phyloP scores from a whole-genome alignment of 345 rosid species.

The Arabidopsis arenosa region DNA sequence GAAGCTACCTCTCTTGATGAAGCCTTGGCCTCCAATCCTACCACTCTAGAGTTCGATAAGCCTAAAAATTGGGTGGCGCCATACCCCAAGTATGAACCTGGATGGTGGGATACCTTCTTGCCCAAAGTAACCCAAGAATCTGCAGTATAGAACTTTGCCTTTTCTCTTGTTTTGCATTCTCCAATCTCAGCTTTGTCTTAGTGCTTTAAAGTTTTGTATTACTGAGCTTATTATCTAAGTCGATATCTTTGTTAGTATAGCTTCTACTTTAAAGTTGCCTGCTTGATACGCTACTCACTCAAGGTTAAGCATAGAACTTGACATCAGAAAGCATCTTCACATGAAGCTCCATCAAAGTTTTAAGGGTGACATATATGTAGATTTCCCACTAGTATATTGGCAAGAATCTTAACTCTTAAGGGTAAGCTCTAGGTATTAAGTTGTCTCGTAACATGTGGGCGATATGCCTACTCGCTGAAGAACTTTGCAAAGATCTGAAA shows the following conservation, averaged over 20 bases:
- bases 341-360: slow-evolving; percentile 1
- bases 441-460: neutral
- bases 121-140: slow-evolving; percentile 59
- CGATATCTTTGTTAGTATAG: slow-evolving; percentile 10
- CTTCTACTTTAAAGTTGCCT: neutral
- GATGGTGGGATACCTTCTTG: slow-evolving; percentile 96
- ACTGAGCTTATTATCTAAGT: slow-evolving; percentile 33
- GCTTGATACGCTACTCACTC: neutral
- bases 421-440: neutral
- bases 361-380: neutral
- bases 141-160: slow-evolving; percentile 49
- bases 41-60: slow-evolving; percentile 70
- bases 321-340: neutral
- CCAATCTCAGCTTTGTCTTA: slow-evolving; percentile 13
- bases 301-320: neutral
- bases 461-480: neutral
- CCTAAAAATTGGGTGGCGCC: slow-evolving; percentile 94
- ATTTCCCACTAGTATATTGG: neutral
- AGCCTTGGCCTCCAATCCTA: slow-evolving; percentile 80
- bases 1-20: slow-evolving; percentile 75
- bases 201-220: slow-evolving; percentile 25
- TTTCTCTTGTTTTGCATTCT: neutral
- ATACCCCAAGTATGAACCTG: slow-evolving; percentile 83
- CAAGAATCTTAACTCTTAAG: neutral
- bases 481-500: neutral